phyloP scores from a whole-genome alignment of 73 alveolate genomes.

The Halteria grandinella region DNA sequence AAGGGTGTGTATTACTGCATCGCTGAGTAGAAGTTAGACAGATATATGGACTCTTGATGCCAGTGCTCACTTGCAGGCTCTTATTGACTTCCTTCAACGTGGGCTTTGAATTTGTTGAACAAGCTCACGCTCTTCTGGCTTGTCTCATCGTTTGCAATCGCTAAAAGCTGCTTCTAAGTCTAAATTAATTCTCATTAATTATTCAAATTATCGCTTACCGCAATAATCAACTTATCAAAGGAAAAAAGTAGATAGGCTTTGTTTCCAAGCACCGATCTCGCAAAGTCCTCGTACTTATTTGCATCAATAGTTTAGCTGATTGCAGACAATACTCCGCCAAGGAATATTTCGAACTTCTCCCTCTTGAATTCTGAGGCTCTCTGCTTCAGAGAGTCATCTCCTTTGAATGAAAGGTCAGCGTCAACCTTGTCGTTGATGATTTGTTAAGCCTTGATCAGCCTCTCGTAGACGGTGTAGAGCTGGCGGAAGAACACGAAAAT shows the following conservation, averaged over 20 bases:
- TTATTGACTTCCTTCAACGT: background rate
- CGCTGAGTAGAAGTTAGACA: background rate
- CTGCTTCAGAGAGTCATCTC: slow-evolving; percentile 2
- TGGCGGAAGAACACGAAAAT: slow-evolving; percentile 43
- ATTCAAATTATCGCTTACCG: background rate
- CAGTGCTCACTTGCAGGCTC: background rate
- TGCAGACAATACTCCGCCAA: slow-evolving; percentile 39
- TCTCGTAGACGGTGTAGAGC: slow-evolving; percentile 57
- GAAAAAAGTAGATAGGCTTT: slow-evolving; percentile 58
- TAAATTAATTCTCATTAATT: background rate
- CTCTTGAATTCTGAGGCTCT: slow-evolving; percentile 25
- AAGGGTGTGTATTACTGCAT: slow-evolving; percentile 40
- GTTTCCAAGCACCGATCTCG: slow-evolving; percentile 56
- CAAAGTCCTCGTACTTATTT: slow-evolving; percentile 57
- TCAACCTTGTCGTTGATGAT: slow-evolving; percentile 3
- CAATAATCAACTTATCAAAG: slow-evolving; percentile 51
- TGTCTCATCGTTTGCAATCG: slow-evolving; percentile 40
- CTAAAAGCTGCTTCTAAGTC: slow-evolving; percentile 31
- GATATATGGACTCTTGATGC: slow-evolving; percentile 28
- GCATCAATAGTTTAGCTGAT: slow-evolving; percentile 20
- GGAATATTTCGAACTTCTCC: slow-evolving; percentile 50
- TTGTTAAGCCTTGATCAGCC: slow-evolving; percentile 42
- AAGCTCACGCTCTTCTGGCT: slow-evolving; percentile 3
- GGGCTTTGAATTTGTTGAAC: background rate
- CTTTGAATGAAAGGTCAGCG: slow-evolving; percentile 12